These are phyloP conservation scores for Alloascoidea africana DNA, from an alignment of 805 yeast species.

Conservation along the genomic window DNA sequence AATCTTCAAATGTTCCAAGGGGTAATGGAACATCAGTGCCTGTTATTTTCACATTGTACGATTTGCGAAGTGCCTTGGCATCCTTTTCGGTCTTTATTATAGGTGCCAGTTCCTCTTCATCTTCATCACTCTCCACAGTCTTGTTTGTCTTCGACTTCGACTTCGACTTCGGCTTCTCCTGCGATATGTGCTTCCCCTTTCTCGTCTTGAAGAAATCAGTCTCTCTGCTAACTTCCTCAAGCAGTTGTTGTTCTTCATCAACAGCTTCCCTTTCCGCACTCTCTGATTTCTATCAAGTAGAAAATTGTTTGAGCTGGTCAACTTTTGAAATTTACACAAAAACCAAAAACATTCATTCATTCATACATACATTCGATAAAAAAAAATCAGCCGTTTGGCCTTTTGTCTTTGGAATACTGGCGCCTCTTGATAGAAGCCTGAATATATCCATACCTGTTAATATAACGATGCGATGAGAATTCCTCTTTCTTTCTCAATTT, in stretches of 20 bases:
- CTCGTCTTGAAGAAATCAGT: constrained; percentile 70
- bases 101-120: constrained; percentile 21
- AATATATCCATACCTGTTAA: constrained; percentile 51
- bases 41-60: constrained; percentile 50
- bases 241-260: constrained; percentile 24
- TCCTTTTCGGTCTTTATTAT: constrained; percentile 38
- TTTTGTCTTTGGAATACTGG: constrained; percentile 50
- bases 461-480: neutral
- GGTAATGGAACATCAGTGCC: constrained; percentile 89
- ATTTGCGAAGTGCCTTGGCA: constrained; percentile 44
- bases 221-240: constrained; percentile 47
- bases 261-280: constrained; percentile 14
- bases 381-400: constrained; percentile 27
- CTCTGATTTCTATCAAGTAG: constrained; percentile 4
- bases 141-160: constrained; percentile 5
- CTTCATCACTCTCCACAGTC: constrained; percentile 15
- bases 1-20: constrained; percentile 76
- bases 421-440: constrained; percentile 74
- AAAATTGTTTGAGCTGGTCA: neutral
- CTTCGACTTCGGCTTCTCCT: constrained; percentile 6
- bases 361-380: constrained; percentile 14
- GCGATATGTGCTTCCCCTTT: constrained; percentile 11
- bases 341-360: too few relatives aligned
- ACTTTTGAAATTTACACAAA: too few relatives aligned
- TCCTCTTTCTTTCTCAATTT: constrained; percentile 4